Conservation (phyloP, 2,329 filamentous ascomycete genomes). For the Xylaria hypoxylon region DNA sequence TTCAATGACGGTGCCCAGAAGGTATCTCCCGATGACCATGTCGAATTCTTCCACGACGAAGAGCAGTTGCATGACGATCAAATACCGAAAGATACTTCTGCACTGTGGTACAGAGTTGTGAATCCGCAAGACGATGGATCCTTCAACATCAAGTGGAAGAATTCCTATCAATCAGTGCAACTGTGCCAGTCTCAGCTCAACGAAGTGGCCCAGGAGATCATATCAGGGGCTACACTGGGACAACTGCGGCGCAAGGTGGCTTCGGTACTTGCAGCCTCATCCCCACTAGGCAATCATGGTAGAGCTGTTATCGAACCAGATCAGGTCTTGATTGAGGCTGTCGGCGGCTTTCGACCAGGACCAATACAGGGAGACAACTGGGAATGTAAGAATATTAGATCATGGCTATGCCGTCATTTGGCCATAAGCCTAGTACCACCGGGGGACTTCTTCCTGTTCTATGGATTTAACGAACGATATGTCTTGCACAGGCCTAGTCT, state of each 20-base stretch:
- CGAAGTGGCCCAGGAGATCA: constrained; percentile 38
- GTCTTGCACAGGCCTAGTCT: constrained; percentile 47
- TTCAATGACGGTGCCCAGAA: constrained; percentile 25
- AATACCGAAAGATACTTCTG: constrained; percentile 23
- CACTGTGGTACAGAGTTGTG: constrained; percentile 42
- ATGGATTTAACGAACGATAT: constrained; percentile 51
- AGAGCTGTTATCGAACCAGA: constrained; percentile 42
- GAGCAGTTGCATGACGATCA: constrained; percentile 5
- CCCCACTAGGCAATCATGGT: constrained; percentile 1
- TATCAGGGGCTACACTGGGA: constrained; percentile 47
- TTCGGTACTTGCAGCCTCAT: constrained; percentile 35
- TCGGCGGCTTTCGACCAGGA: constrained; percentile 49
- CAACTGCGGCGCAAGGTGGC: constrained; percentile 46
- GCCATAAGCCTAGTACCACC: constrained; percentile 43
- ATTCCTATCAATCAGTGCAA: constrained; percentile 13
- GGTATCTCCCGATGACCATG: constrained; percentile 11
- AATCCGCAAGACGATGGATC: constrained; percentile 36
- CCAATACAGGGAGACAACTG: constrained; percentile 51
- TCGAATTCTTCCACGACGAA: constrained; percentile 20
- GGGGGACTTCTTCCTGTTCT: constrained; percentile 47
- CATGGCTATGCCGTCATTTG: constrained; percentile 52
- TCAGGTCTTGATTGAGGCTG: constrained; percentile 48
- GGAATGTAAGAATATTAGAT: constrained; percentile 45
- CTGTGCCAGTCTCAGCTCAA: constrained; percentile 34
- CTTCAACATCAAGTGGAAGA: constrained; percentile 38